phyloP scores from a whole-genome alignment of 495 filamentous ascomycete genomes.

The Astrothelium subdiscretum region DNA sequence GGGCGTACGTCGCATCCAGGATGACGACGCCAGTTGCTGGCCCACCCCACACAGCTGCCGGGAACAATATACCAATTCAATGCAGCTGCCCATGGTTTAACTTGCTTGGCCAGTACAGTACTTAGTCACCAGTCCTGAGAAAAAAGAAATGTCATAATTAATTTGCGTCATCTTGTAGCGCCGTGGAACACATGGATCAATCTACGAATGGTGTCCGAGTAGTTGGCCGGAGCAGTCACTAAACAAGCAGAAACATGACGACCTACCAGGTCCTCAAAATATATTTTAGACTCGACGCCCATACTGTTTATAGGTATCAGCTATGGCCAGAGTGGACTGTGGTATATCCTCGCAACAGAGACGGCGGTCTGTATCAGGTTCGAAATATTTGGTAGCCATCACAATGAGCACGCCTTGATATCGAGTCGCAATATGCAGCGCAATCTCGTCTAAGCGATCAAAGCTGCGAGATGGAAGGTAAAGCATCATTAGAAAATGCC shows the following conservation, averaged over 20 bases:
- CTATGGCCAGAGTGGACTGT: no score
- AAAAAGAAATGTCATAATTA: background rate
- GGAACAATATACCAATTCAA: background rate
- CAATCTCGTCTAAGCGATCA: background rate
- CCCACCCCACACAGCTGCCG: background rate
- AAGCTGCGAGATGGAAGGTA: background rate
- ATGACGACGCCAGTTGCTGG: background rate
- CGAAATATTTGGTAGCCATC: background rate
- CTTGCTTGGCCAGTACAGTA: background rate
- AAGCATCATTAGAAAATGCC: background rate
- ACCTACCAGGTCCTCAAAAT: no score
- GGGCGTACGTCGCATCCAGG: background rate
- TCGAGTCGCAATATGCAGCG: background rate
- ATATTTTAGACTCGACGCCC: no score
- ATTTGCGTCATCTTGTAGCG: background rate
- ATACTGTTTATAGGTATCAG: no score
- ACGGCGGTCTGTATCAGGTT: background rate
- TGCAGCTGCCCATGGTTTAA: background rate
- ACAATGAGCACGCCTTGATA: background rate
- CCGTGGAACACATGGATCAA: background rate
- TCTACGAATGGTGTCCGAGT: background rate
- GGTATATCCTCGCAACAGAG: no score
- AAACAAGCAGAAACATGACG: background rate
- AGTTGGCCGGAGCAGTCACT: background rate
- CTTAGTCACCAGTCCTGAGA: background rate